A percentile compares a stretch with the other conserved stretches of the same genome.
Evolutionary conservation across 2,329 filamentous ascomycete species (phyloP).

Genomic region (Claviceps sp.): DNA sequence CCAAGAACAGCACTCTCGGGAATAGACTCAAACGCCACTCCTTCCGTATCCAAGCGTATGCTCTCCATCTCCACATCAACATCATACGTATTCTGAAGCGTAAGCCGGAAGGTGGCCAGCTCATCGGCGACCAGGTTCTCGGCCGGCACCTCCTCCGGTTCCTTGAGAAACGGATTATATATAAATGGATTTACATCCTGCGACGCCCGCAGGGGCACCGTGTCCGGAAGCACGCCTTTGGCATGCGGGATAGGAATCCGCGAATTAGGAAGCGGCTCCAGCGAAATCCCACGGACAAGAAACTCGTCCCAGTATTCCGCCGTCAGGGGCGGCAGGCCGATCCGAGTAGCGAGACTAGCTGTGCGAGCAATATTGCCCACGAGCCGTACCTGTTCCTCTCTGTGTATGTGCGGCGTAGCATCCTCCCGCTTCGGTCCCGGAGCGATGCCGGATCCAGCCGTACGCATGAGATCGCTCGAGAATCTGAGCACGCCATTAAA

Average conservation of each 20-base stretch:
- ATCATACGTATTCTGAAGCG: conserved; percentile 87
- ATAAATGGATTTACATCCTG: conserved; percentile 74
- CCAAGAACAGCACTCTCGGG: conserved; percentile 56
- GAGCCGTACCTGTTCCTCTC: conserved; percentile 78
- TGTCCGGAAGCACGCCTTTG: conserved; percentile 38
- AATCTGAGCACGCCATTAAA: conserved; percentile 81
- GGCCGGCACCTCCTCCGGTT: conserved; percentile 41
- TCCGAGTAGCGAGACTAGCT: conserved; percentile 57
- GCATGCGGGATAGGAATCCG: conserved; percentile 54
- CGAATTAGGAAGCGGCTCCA: conserved; percentile 48
- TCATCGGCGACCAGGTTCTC: conserved; percentile 72
- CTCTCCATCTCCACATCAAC: conserved; percentile 83
- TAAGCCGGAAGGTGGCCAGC: conserved; percentile 62
- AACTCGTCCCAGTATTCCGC: conserved; percentile 98
- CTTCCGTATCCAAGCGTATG: conserved; percentile 60
- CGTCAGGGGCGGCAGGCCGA: conserved; percentile 56
- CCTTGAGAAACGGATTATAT: conserved; percentile 82
- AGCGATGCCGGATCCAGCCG: conserved; percentile 67
- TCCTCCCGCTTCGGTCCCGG: conserved; percentile 56
- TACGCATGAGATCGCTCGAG: conserved; percentile 70
- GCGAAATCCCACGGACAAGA: conserved; percentile 61
- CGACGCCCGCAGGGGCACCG: conserved; percentile 35
- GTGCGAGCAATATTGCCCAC: conserved; percentile 77
- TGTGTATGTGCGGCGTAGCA: conserved; percentile 54
- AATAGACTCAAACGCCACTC: conserved; percentile 55